These are phyloP conservation scores for Drechmeria coniospora DNA, from an alignment of 2,329 filamentous ascomycete genomes.

Conservation along the genomic window DNA sequence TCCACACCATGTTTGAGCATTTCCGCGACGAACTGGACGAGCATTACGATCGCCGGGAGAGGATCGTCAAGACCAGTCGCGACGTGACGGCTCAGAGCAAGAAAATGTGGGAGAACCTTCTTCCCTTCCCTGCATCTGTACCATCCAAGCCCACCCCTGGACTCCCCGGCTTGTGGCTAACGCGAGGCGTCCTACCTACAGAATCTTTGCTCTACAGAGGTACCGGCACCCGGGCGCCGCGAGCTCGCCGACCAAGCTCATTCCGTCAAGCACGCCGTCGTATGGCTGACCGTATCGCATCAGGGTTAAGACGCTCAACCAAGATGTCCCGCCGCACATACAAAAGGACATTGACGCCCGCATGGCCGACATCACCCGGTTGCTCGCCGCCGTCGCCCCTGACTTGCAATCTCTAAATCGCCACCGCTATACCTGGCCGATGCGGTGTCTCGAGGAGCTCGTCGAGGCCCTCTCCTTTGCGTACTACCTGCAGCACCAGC, in stretches of 20 bases:
- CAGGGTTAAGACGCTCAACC: slow-evolving; percentile 49
- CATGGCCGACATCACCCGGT: slow-evolving; percentile 52
- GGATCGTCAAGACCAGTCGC: slow-evolving; percentile 76
- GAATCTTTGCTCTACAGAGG: slow-evolving; percentile 25
- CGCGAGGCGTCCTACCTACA: slow-evolving; percentile 4
- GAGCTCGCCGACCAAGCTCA: no score
- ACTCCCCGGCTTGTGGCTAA: not conserved
- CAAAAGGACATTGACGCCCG: slow-evolving; percentile 54
- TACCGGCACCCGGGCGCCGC: slow-evolving; percentile 6
- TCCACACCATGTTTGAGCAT: slow-evolving; percentile 64
- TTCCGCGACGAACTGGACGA: slow-evolving; percentile 84
- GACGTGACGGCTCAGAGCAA: slow-evolving; percentile 92
- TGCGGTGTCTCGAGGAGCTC: slow-evolving; percentile 84
- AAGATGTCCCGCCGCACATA: slow-evolving; percentile 51
- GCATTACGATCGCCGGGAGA: slow-evolving; percentile 84
- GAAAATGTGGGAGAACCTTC: slow-evolving; percentile 57
- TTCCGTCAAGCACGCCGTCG: no score
- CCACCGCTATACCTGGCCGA: slow-evolving; percentile 64
- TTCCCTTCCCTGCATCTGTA: not conserved
- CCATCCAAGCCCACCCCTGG: not conserved
- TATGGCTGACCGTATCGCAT: not conserved
- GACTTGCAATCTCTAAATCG: slow-evolving; percentile 70
- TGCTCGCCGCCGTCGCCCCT: slow-evolving; percentile 50
- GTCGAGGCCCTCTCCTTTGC: slow-evolving; percentile 83
- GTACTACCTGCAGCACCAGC: slow-evolving; percentile 70